phyloP scores from a whole-genome alignment of 1,139 yeast genomes.

The Debaryomyces singareniensis region DNA sequence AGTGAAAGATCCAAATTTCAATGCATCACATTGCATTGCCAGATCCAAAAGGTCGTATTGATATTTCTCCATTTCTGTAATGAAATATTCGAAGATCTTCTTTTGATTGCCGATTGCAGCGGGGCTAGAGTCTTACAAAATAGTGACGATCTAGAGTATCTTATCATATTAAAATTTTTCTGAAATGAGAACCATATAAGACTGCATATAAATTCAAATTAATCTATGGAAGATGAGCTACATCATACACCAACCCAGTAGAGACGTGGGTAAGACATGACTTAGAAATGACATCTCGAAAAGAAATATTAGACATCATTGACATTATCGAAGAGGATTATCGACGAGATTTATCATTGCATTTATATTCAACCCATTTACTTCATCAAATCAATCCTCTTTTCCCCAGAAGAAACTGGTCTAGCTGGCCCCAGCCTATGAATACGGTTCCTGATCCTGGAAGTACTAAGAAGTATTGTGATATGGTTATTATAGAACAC shows the following conservation, averaged over 20 bases:
- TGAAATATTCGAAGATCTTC: slow-evolving; percentile 1
- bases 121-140: too few relatives aligned
- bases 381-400: slow-evolving; percentile 30
- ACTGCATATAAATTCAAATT: too few relatives aligned
- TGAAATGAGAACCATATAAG: too few relatives aligned
- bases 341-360: slow-evolving; percentile 44
- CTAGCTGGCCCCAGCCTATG: slow-evolving; percentile 40
- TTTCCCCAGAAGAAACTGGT: slow-evolving; percentile 34
- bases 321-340: slow-evolving; percentile 36
- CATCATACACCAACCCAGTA: too few relatives aligned
- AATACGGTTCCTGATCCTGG: slow-evolving; percentile 32
- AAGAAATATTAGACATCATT: slow-evolving; percentile 24
- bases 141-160: too few relatives aligned
- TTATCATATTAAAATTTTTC: not conserved
- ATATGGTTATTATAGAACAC: slow-evolving; percentile 10
- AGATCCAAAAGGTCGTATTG: slow-evolving; percentile 68
- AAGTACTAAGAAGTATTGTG: slow-evolving; percentile 15
- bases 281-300: slow-evolving; percentile 9
- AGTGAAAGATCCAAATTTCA: slow-evolving; percentile 82
- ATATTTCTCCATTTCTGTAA: slow-evolving; percentile 26
- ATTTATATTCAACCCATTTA: slow-evolving; percentile 43
- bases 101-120: too few relatives aligned
- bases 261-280: too few relatives aligned
- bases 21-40: slow-evolving; percentile 75
- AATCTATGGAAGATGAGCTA: too few relatives aligned